Evolutionary conservation across 345 rosid genomes (phyloP), one percentile per base, ranked within the genome.

Genomic region (Citrus cavaleriei): DNA sequence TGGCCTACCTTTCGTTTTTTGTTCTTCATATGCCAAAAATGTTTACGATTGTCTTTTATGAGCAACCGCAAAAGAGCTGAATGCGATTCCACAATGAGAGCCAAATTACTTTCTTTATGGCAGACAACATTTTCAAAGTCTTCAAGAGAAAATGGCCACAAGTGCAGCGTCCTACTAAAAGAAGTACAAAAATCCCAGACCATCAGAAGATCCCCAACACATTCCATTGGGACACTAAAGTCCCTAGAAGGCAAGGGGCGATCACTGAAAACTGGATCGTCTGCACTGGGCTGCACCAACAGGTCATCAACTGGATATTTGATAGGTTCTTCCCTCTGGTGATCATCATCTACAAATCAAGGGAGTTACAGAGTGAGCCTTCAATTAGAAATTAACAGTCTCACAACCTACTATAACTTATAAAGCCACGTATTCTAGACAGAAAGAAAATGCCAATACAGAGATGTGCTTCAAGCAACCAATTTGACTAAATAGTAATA

Each of bases 121-220:
- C 94, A 91, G 75, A 96, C 78, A 65, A 98, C 95, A 86, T 90
- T 96, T 82, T 96, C 98, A 81, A 96, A 93, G 87, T 96, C 97
- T 87, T 89, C 95, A 46, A 96, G 87, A 72, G 97, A 88, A 87
- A 94, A 96, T 46, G 93, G 91, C 82, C 79, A 93, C 79, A 96
- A 84, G 79, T 87, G 86, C 81, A 96, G 84, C 85, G 85, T 87
- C 84, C 89, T 87, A 78, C 93, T 79, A 85, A 90, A 96, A 66
- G 98, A 90, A 70, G 90, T 87, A 84, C 98, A 96, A 85, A 94
- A 94, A 80, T 96, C 98, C 99, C 99, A 96, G 81, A 94, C 90
- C 98, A 89, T 89, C 73, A 96, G 83, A 84, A 96, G 94, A 88
- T 96, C 91, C 67, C 97, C 98, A 59, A 93, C 88, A 77, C 90